Conservation (phyloP, 1,284 basidiomycete species). For the Cryptococcus sp. region DNA sequence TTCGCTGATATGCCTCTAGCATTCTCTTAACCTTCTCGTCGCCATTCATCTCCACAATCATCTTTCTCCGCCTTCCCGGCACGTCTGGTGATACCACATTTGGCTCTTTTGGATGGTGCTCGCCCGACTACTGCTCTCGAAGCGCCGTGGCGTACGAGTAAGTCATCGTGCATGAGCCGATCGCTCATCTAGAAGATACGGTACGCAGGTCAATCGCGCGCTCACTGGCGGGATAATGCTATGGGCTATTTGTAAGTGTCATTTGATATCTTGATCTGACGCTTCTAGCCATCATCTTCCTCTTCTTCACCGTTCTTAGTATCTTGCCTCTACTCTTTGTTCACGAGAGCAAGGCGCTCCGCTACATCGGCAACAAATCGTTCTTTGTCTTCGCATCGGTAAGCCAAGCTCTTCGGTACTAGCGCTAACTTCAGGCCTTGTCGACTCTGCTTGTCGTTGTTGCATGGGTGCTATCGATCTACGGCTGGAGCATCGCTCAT, state of each 20-base stretch:
- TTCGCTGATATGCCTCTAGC: constrained; percentile 19
- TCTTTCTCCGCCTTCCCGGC: constrained; percentile 35
- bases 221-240: constrained; percentile 49
- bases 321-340: constrained; percentile 47
- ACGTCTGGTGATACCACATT: constrained; percentile 30
- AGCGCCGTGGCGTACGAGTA: constrained; percentile 43
- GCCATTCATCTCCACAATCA: constrained; percentile 46
- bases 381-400: constrained; percentile 42
- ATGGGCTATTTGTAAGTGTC: constrained; percentile 45
- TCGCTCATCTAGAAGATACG: constrained; percentile 28
- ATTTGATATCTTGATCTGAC: too few relatives aligned
- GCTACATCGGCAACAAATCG: constrained; percentile 40
- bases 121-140: constrained; percentile 32
- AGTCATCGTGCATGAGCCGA: constrained; percentile 10
- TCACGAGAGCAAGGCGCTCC: constrained; percentile 37
- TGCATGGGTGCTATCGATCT: constrained; percentile 48
- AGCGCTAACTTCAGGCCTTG: constrained; percentile 17
- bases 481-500: constrained; percentile 49
- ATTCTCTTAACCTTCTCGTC: constrained; percentile 49
- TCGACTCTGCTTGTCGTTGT: constrained; percentile 25
- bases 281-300: constrained; percentile 37
- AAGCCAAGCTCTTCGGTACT: constrained; percentile 10
- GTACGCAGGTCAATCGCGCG: constrained; percentile 40
- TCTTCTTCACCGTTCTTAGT: constrained; percentile 43
- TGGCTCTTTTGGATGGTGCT: constrained; percentile 49